Evolutionary conservation across 768 basidiomycete genomes (phyloP), one percentile per base, ranked within the genome.

Genomic region (Pleurotus sapidus): DNA sequence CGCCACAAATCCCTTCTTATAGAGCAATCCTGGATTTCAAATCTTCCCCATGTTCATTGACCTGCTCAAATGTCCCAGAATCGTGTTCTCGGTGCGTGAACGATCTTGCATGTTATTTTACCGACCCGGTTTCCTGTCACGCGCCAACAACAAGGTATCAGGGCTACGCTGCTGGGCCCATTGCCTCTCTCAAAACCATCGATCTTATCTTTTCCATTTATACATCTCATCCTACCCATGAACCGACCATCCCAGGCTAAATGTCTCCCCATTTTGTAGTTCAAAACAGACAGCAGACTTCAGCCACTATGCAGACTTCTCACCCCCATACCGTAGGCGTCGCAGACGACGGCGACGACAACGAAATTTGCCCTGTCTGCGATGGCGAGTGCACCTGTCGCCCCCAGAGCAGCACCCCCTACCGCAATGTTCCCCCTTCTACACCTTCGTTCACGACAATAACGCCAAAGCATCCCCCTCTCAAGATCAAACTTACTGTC

Each of bases 331-430:
- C 84, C 77, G 74, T 80, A 76, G 82, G 70, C 77, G 65, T 64
- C 69, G 74, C 67, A 57, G 65, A 53, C 59, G 77, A 80, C 72
- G 84, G 85, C 75, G 87, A 89, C 72, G 88, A 90, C 79, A 83
- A 84, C 83, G 87, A 91, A 70, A 91, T 93, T 57, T 93, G 91
- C 71, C 91, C 90, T 6, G 89, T 93, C 61, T 93, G 91, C 89
- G 91, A 93, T 78, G 87, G 88, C 67, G 86, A 90, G 67, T 93
- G 91, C 77, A 92, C 88, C 27, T 93, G 91, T 79, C 70, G 74
- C 70, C 84, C 79, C 68, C 76, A 75, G 71, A 63, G 62, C 59
- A 69, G 72, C 58, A 67, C 68, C 65, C 70, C 68, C 71, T 70
- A 70, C 62, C 71, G 68, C 57, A 72, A 72, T 68, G 69, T 71